Percentiles rank a stretch among this genome's conserved stretches.
These are phyloP conservation scores for Petrea volubilis DNA, from an alignment of 257 asterid genomes.

Conservation along the genomic window DNA sequence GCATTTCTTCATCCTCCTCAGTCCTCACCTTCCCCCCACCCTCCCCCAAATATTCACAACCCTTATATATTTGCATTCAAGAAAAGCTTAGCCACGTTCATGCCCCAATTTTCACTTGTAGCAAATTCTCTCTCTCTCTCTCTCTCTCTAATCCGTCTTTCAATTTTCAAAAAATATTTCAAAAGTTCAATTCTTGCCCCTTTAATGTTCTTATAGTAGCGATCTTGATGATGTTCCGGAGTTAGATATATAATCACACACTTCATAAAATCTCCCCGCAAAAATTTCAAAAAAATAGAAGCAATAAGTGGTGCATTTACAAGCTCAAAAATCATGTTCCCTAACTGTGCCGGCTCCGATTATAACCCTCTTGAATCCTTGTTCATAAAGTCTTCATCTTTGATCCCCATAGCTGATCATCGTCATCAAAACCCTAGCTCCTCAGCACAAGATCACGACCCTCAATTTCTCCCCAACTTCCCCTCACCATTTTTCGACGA, in stretches of 20 bases:
- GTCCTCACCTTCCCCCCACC: neutral
- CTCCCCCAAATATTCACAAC: too few species aligned
- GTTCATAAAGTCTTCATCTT: conserved; percentile 20
- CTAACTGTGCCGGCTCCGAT: conserved; percentile 49
- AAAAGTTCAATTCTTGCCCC: neutral
- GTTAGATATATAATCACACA: conserved; percentile 11
- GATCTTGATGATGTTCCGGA: conserved; percentile 18
- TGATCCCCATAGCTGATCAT: too few species aligned
- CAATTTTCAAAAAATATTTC: neutral
- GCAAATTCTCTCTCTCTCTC: too few species aligned
- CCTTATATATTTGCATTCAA: neutral
- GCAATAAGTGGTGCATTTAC: conserved; percentile 35
- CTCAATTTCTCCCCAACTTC: conserved; percentile 36
- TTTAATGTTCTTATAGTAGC: neutral
- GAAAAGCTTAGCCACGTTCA: conserved; percentile 17
- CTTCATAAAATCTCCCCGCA: conserved; percentile 33
- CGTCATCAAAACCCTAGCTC: conserved; percentile 47
- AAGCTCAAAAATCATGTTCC: conserved; percentile 34
- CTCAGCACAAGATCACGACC: conserved; percentile 10
- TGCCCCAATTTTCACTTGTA: neutral
- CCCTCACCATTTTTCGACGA: conserved; percentile 53
- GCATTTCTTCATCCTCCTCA: too few species aligned
- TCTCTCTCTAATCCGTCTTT: neutral
- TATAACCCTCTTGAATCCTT: conserved; percentile 39
- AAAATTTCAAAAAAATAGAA: conserved; percentile 21